A percentile compares a stretch with the other conserved stretches of the same genome.
Conservation (phyloP, 2,329 filamentous ascomycete genomes). For the Lachnellula hyalina region DNA sequence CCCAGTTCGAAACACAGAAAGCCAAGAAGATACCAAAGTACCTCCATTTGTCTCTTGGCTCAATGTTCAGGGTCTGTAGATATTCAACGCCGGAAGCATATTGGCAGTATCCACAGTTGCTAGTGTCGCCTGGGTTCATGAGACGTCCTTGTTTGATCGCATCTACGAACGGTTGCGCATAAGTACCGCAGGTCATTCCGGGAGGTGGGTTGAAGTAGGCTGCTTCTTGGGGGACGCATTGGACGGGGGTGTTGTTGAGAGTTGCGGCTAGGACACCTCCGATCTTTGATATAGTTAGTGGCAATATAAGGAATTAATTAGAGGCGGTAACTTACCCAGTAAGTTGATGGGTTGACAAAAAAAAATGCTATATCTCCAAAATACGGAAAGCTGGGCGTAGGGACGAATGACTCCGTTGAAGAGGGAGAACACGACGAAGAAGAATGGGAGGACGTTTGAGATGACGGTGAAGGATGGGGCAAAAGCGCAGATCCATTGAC, state of each 20-base stretch:
- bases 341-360: conserved; percentile 61
- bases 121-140: conserved; percentile 51
- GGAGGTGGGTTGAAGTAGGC: conserved; percentile 61
- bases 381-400: conserved; percentile 46
- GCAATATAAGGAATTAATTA: not conserved
- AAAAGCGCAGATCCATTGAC: conserved; percentile 80
- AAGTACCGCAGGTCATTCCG: conserved; percentile 57
- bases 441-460: conserved; percentile 47
- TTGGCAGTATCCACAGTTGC: conserved; percentile 64
- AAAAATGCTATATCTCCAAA: conserved; percentile 31
- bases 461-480: conserved; percentile 75
- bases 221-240: conserved; percentile 47
- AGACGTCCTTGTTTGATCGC: conserved; percentile 52
- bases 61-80: conserved; percentile 49
- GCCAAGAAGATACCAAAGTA: conserved; percentile 68
- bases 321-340: conserved; percentile 34
- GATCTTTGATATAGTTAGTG: conserved; percentile 37
- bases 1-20: conserved; percentile 67
- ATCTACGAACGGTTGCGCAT: conserved; percentile 55
- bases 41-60: conserved; percentile 59
- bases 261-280: conserved; percentile 63
- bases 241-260: conserved; percentile 45
- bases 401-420: conserved; percentile 69
- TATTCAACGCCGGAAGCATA: conserved; percentile 60
- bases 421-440: conserved; percentile 60